phyloP scores from a whole-genome alignment of 2,329 filamentous ascomycete species.

The Cladosporium cucumerinum region DNA sequence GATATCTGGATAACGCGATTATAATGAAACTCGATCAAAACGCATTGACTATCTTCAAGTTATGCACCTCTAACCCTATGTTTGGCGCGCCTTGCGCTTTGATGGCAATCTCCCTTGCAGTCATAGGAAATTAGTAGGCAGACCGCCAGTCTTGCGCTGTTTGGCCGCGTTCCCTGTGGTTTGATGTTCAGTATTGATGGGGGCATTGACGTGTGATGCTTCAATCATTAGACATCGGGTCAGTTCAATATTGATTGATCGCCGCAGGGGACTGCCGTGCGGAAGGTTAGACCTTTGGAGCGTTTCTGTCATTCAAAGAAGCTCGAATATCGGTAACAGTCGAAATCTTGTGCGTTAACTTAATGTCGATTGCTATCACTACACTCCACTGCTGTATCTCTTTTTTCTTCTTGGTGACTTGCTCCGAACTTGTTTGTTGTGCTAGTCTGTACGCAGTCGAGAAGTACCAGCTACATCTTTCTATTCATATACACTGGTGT shows the following conservation, averaged over 20 bases:
- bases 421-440: not conserved
- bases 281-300: not conserved
- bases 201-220: not conserved
- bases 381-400: not conserved
- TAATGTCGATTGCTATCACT: not conserved
- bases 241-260: not conserved
- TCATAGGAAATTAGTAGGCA: not conserved
- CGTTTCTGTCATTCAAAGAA: not conserved
- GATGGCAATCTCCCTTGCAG: not conserved
- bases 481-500: not conserved
- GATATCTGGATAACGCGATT: not conserved
- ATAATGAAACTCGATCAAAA: not conserved
- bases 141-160: not conserved
- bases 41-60: not conserved
- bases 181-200: not conserved
- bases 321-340: not conserved
- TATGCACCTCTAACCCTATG: not conserved
- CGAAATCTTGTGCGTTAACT: too few species aligned
- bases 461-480: not conserved
- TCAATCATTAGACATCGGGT: not conserved
- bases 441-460: not conserved
- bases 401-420: not conserved
- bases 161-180: not conserved
- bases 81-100: not conserved
- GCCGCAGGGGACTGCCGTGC: not conserved